Base-by-base conservation (phyloP, 2,329 filamentous ascomycete genomes). In the Alternaria hordeiaustralica region DNA sequence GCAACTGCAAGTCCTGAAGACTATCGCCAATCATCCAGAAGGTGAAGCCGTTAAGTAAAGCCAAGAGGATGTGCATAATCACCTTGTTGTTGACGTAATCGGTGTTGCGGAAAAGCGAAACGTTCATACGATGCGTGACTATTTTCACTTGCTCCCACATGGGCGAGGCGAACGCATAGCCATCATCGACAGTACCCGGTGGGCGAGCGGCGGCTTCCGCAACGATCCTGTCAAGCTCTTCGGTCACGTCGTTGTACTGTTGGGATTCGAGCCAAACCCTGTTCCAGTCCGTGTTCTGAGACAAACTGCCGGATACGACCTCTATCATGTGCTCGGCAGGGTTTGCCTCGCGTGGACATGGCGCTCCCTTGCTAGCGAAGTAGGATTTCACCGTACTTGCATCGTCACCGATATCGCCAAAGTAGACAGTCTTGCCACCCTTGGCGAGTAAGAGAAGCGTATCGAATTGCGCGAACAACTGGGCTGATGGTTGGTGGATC, bases 391-490 rank as follows among this genome's bases (percentile, higher is more conserved):
- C 81, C 6, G 88, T 83, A 28, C 82, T 79, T 0, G 91, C 91
- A 60, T 94, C 90, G 47, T 87, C 83, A 43, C 92, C 92, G 36
- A 96, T 90, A 54, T 93, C 89, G 18, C 92, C 92, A 73, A 94
- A 93, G 81, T 96, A 96, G 33, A 95, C 91, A 20, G 90, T 91
- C 54, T 89, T 86, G 9, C 92, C 92, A 53, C 92, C 92, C 45
- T 86, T 86, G 76, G 93, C 87, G 2, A 96, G 84, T 3, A 96
- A 84, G 3, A 96, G 83, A 2, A 96, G 84, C 6, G 92, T 87
- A 75, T 96, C 92, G 68, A 96, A 96, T 78, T 93, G 89, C 75
- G 93, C 90, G 69, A 96, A 95, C 0, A 96, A 84, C 0, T 90
- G 88, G 20, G 92, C 90, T 61, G 92, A 93, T 2, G 93, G 93